Base-by-base conservation (phyloP, 83 land plant species). In the Thuja plicata region DNA sequence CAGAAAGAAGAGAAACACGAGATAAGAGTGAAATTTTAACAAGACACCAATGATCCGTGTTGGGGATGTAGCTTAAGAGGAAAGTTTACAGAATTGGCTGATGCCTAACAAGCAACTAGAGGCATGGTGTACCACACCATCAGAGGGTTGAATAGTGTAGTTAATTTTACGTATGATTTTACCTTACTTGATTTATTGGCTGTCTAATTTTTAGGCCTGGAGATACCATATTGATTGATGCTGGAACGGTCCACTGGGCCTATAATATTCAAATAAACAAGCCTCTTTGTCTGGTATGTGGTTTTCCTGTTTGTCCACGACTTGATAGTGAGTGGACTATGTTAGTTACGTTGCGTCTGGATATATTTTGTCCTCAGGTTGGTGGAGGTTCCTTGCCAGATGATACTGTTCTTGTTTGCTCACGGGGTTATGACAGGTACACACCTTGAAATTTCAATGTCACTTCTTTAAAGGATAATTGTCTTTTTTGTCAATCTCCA, bases 381-480 rank as follows among this genome's bases (percentile, higher is more conserved):
- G 99, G 99, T 87, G 96, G 96, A 52, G 99, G 99, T 71, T 91
- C 91, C 27, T 91, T 92, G 84, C 99, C 99, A 57, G 99, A 98
- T 89, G 98, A 97, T 10, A 98, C 99, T 17, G 91, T 95, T 74
- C 93, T 98, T 78, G 86, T 93, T 30, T 97, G 99, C 89, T 91
- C 96, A 54, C 94, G 97, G 37, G 97, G 99, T 34, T 96, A 93
- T 78, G 99, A 98, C 87, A 98, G 99, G 99, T 98, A 89, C 83
- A 90, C 78, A 74, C 21, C 40, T 46, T 83, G 54, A 46, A 83
- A 46, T 45, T 83, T 54, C 11, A 13, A 46, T 41, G 55, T 27
- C 27, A 52, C 35, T 5, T 45, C 32, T 83, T 83, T 30, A n/a
- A 46, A 43, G 52, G 35, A 9, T 83, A 46, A 9, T n/a, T 83